Evolutionary conservation across 2,329 filamentous ascomycete species (phyloP).

Genomic region (Scedosporium minutisporum): DNA sequence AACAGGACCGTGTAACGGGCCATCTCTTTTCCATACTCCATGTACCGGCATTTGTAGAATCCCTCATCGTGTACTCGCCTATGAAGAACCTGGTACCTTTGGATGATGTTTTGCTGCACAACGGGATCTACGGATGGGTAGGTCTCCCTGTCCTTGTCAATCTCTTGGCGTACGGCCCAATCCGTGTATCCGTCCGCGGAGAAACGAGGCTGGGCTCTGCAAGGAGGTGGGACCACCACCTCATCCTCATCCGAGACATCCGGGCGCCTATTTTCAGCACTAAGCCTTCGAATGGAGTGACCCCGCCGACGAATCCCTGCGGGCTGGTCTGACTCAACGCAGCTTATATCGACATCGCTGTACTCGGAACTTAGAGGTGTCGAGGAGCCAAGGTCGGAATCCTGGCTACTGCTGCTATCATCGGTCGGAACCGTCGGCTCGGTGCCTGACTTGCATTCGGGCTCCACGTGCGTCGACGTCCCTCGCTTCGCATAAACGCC

Average conservation of each 20-base stretch:
- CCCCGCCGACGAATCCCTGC: too few relatives aligned
- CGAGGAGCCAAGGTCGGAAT: neutral
- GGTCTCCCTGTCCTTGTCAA: slow-evolving; percentile 23
- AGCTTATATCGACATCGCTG: neutral
- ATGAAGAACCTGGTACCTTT: slow-evolving; percentile 47
- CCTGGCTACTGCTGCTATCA: neutral
- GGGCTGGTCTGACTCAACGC: too few relatives aligned
- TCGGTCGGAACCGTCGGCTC: neutral
- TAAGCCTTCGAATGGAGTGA: too few relatives aligned
- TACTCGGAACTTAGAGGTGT: neutral
- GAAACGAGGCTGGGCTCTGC: slow-evolving; percentile 1
- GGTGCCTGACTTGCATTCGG: neutral
- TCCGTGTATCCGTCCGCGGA: slow-evolving; percentile 22
- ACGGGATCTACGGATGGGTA: slow-evolving; percentile 45
- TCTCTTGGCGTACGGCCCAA: slow-evolving; percentile 24
- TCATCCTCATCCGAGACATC: neutral
- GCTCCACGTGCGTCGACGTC: neutral
- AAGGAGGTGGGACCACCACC: too few relatives aligned
- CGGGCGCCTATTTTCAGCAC: neutral
- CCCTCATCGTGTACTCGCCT: slow-evolving; percentile 43
- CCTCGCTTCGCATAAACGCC: slow-evolving; percentile 23
- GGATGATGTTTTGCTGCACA: slow-evolving; percentile 44
- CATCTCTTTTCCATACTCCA: slow-evolving; percentile 48
- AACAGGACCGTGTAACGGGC: slow-evolving; percentile 46
- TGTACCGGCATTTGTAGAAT: slow-evolving; percentile 48